Conservation (phyloP, 345 rosid genomes). For the Cardamine chenopodiifolia region DNA sequence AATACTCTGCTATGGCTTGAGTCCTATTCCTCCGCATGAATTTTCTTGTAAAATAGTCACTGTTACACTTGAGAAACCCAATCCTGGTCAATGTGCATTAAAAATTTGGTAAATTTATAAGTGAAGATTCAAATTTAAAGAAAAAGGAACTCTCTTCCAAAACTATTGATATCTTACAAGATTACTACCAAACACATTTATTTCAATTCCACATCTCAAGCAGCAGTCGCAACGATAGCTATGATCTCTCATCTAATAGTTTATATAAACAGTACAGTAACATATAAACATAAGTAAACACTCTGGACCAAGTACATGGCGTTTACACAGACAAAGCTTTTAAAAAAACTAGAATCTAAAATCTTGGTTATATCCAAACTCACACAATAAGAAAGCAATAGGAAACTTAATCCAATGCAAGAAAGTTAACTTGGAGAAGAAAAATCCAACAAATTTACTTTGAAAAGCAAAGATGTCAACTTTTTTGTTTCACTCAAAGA, state of each 20-base stretch:
- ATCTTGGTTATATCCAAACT: neutral
- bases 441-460: neutral
- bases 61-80: constrained; percentile 48
- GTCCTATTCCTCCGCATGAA: constrained; percentile 50
- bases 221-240: neutral
- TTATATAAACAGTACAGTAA: neutral
- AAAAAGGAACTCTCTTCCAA: neutral
- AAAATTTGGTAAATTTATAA: neutral
- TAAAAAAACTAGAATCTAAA: neutral
- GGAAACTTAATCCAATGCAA: neutral
- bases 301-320: neutral
- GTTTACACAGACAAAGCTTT: neutral
- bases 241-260: neutral
- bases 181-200: neutral
- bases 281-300: neutral
- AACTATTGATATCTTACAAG: neutral
- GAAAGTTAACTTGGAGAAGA: neutral
- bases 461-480: neutral
- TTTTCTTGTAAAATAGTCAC: constrained; percentile 46
- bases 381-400: neutral
- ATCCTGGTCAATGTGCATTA: constrained; percentile 41
- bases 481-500: neutral
- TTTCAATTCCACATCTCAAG: neutral
- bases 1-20: constrained; percentile 65
- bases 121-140: neutral